Base-by-base conservation (phyloP, 768 basidiomycete species). In the Punctularia strigosozonata region DNA sequence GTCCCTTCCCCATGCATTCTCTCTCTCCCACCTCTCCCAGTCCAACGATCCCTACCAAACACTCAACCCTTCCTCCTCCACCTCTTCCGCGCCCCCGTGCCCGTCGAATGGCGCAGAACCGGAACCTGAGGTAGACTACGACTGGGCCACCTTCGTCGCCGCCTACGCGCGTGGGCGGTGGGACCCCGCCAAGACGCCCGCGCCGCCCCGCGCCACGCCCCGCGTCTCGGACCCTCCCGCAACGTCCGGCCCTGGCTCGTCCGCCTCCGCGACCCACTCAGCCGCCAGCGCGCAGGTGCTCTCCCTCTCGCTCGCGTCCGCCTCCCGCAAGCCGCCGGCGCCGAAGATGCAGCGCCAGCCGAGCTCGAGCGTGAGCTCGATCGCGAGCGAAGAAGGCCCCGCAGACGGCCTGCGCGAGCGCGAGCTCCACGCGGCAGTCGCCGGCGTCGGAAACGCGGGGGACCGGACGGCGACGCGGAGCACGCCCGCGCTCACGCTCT, bases 121-220 rank as follows among this genome's bases (percentile, higher is more conserved):
- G 20, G 51, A 47, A 17, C 37, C 50, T 17, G 50, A 52, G 31
- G 52, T 52, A 15, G 62, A 65, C 34, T 63, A 65, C 45, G 80
- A 86, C 52, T 90, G 87, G 87, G 64, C 69, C 14, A 71, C 73
- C 0, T 90, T 89, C 55, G 75, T 84, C 45, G 58, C 65, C n/a
- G 77, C 82, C 1, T 90, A 90, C 54, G 74, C 82, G 0, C 52
- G 65, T 14, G 87, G 87, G 7, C 68, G 73, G 43, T 90, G 86
- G 86, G 82, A 85, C 53, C 84, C 86, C 5, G 75, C 76, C 43
- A 67, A 65, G 40, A 78, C 72, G 0, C 84, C 83, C 3, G 72
- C 69, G 43, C 72, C 67, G 5, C 81, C 82, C 4, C 48, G 54
- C 54, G 55, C 56, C 43, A 53, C 41, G 40, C 40, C 52, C 37